Percentiles rank a stretch among this genome's conserved stretches.
Conservation (phyloP, 495 filamentous ascomycete genomes). For the Aspergillus egyptiacus region DNA sequence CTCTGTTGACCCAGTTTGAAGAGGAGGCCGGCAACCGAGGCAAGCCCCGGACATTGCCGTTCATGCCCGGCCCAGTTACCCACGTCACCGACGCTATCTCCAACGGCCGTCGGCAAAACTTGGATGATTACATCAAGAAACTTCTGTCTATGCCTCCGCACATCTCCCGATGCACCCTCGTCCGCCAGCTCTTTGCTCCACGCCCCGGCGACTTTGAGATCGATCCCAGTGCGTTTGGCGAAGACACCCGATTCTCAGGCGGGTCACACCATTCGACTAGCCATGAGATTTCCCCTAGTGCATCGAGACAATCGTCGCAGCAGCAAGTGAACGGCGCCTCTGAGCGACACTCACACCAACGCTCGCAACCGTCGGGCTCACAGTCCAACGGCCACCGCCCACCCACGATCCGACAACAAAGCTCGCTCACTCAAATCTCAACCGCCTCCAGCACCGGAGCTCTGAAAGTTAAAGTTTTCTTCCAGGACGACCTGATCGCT, state of each 20-base stretch:
- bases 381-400: conserved; percentile 40
- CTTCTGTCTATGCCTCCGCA: conserved; percentile 76
- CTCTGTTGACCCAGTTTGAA: conserved; percentile 87
- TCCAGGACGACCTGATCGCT: conserved; percentile 82
- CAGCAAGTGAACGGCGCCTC: conserved; percentile 61
- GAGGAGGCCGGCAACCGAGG: conserved; percentile 80
- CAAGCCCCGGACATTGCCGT: conserved; percentile 78
- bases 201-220: conserved; percentile 90
- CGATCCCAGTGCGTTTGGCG: conserved; percentile 58
- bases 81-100: conserved; percentile 97
- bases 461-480: conserved; percentile 93
- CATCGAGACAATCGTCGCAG: conserved; percentile 70
- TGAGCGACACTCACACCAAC: conserved; percentile 49
- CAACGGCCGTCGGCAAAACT: conserved; percentile 80
- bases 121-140: conserved; percentile 93
- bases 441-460: conserved; percentile 41
- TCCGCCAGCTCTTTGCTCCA: conserved; percentile 85
- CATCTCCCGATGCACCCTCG: conserved; percentile 74
- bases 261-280: conserved; percentile 67
- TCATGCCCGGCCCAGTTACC: conserved; percentile 97
- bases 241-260: conserved; percentile 63
- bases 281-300: conserved; percentile 44
- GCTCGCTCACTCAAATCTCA: conserved; percentile 67
- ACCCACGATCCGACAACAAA: conserved; percentile 64
- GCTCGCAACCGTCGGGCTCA: conserved; percentile 42